These are phyloP conservation scores for Penicillium sp. DNA, from an alignment of 2,329 filamentous ascomycete species.

Conservation along the genomic window DNA sequence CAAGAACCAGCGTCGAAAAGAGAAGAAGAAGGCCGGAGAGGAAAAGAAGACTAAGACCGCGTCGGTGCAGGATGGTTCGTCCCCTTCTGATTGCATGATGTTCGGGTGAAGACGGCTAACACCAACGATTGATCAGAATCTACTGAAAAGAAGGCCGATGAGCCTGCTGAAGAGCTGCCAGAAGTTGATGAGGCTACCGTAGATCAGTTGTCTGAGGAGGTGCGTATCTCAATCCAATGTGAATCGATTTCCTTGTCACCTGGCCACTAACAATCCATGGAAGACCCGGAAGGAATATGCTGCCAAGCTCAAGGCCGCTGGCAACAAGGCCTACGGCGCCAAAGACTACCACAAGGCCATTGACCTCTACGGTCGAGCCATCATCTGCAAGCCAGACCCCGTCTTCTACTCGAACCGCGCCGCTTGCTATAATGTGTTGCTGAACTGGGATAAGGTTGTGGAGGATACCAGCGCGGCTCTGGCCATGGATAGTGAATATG, in stretches of 20 bases:
- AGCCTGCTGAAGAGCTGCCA: slow-evolving; percentile 67
- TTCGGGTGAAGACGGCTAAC: slow-evolving; percentile 5
- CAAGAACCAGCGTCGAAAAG: slow-evolving; percentile 91
- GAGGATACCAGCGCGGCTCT: slow-evolving; percentile 96
- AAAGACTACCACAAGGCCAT: slow-evolving; percentile 96
- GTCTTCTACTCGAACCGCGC: slow-evolving; percentile 99
- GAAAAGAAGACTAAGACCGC: slow-evolving; percentile 58
- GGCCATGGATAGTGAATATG: slow-evolving; percentile 90
- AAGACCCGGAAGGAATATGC: slow-evolving; percentile 85
- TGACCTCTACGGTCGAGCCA: slow-evolving; percentile 91
- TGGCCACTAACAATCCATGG: slow-evolving; percentile 16
- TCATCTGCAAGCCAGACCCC: slow-evolving; percentile 94
- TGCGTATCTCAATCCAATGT: slow-evolving; percentile 28
- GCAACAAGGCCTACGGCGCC: slow-evolving; percentile 93
- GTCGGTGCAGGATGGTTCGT: slow-evolving; percentile 39
- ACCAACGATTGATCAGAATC: slow-evolving; percentile 32
- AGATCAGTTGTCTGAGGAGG: slow-evolving; percentile 52
- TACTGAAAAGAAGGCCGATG: slow-evolving; percentile 56
- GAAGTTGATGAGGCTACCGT: slow-evolving; percentile 61
- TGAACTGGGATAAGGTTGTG: slow-evolving; percentile 93
- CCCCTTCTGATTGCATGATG: slow-evolving; percentile 1
- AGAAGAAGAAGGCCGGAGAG: slow-evolving; percentile 56
- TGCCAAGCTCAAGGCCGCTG: slow-evolving; percentile 88
- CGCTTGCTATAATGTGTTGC: slow-evolving; percentile 92
- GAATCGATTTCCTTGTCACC: background rate